Evolutionary conservation across 352 stramenopile species (phyloP).

Genomic region (Phytophthora hybrid): DNA sequence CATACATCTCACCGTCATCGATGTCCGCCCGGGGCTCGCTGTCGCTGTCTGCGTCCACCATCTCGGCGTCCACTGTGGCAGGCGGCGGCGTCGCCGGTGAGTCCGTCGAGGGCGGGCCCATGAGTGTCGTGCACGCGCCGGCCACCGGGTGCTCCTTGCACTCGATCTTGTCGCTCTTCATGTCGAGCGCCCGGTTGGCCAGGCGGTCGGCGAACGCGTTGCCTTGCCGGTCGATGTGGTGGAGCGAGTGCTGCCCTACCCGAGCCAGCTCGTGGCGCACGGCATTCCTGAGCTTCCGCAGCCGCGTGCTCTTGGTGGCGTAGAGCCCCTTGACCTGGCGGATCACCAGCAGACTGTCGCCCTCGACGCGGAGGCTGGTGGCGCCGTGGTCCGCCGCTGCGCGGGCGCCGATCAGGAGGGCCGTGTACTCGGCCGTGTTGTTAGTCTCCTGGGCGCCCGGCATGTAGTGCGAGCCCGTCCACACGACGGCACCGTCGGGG

Average conservation of each 20-base stretch:
- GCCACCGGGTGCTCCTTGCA: too few species aligned
- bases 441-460: too few species aligned
- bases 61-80: background rate
- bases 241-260: background rate
- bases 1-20: constrained; percentile 11
- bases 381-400: too few species aligned
- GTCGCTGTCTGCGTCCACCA: background rate
- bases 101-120: background rate
- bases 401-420: too few species aligned
- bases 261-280: background rate
- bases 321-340: background rate
- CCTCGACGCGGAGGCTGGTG: too few species aligned
- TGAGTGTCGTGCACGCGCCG: background rate
- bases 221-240: constrained; percentile 29
- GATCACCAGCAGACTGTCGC: too few species aligned
- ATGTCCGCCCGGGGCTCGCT: background rate
- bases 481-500: too few species aligned
- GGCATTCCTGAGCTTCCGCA: background rate
- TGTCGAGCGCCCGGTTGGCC: constrained; percentile 16
- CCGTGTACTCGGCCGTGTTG: too few species aligned
- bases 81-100: background rate
- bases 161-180: background rate
- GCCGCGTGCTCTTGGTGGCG: background rate
- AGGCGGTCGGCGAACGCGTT: constrained; percentile 33
- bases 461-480: too few species aligned